Evolutionary conservation across 208 protist genomes (phyloP).

Genomic region (Crithidia thermophila): DNA sequence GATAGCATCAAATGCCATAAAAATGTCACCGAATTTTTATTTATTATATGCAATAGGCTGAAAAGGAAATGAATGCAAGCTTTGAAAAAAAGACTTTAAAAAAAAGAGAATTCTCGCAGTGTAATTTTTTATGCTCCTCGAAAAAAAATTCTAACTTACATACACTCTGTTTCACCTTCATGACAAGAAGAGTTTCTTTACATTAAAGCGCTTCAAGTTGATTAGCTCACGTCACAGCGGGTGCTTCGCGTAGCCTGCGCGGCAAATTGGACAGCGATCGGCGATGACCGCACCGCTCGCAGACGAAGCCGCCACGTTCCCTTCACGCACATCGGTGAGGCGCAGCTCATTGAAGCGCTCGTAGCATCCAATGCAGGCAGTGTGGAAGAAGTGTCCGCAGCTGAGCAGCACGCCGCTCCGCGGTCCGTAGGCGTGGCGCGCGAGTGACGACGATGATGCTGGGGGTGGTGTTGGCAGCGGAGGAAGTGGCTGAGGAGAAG

Average conservation of each 20-base stretch:
- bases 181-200: no score
- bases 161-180: no score
- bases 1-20: no score
- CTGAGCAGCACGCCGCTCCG: constrained; percentile 72
- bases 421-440: neutral
- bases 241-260: constrained; percentile 75
- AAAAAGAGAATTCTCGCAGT: no score
- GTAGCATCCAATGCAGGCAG: constrained; percentile 70
- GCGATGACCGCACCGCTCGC: constrained; percentile 2
- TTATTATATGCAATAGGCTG: no score
- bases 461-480: no score
- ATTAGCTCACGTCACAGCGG: constrained; percentile 38
- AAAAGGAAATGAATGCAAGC: neutral
- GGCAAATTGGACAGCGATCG: constrained; percentile 78
- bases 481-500: no score
- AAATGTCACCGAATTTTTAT: no score
- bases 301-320: constrained; percentile 1
- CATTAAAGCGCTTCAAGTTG: no score
- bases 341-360: constrained; percentile 69
- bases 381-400: constrained; percentile 87
- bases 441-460: no score
- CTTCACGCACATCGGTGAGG: constrained; percentile 20
- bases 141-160: no score
- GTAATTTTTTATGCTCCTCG: no score
- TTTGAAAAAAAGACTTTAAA: constrained; percentile 1